A percentile compares a stretch with the other conserved stretches of the same genome.
These are phyloP conservation scores for Hyaloscypha variabilis DNA, from an alignment of 495 filamentous ascomycete genomes.

Conservation along the genomic window DNA sequence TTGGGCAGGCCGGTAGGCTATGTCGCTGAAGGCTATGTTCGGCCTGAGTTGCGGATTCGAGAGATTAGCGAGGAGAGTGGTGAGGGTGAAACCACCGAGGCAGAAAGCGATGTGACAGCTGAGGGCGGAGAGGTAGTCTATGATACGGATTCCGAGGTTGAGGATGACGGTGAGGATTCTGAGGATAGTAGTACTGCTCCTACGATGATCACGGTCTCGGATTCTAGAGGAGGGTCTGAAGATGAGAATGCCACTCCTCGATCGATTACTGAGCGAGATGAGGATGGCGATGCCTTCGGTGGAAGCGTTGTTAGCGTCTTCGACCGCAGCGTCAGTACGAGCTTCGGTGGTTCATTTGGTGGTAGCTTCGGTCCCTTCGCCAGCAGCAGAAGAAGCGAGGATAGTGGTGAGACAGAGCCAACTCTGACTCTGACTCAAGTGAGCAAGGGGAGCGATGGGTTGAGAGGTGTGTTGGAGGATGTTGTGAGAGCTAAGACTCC, in stretches of 20 bases:
- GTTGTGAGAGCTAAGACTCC: neutral
- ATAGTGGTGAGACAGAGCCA: neutral
- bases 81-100: neutral
- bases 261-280: neutral
- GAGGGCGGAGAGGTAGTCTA: neutral
- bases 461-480: neutral
- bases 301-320: neutral
- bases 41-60: slow-evolving; percentile 7
- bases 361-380: neutral
- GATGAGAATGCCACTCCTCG: neutral
- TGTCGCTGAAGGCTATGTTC: slow-evolving; percentile 15
- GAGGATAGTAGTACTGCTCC: neutral
- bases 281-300: neutral
- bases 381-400: neutral
- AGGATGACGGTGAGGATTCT: slow-evolving; percentile 19
- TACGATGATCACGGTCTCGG: neutral
- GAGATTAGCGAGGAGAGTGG: neutral
- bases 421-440: neutral
- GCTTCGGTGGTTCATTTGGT: neutral
- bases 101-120: neutral
- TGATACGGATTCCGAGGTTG: slow-evolving; percentile 22
- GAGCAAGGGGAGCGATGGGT: neutral
- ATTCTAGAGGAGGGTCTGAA: neutral
- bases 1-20: slow-evolving; percentile 20
- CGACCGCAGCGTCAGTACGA: neutral